Evolutionary conservation across 2,329 filamentous ascomycete species (phyloP).

Genomic region (Phoma sp.): DNA sequence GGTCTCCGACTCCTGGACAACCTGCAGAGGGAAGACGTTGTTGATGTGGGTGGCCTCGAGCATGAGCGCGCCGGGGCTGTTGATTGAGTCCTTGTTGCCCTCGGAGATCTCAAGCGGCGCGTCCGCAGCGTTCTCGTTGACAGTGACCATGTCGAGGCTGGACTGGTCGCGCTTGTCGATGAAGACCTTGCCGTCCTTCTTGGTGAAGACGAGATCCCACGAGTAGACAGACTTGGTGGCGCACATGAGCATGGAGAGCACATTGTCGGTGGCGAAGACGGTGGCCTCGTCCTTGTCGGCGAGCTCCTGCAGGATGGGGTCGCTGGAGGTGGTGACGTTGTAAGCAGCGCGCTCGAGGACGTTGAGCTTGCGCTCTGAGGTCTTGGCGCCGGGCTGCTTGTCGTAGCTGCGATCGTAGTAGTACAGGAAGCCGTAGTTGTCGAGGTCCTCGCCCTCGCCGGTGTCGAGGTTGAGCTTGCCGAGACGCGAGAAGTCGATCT

Average conservation of each 20-base stretch:
- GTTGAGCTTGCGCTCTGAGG: conserved; percentile 82
- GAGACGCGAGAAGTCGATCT: conserved; percentile 97
- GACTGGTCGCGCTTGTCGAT: conserved; percentile 98
- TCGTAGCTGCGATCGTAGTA: conserved; percentile 97
- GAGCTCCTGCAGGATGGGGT: conserved; percentile 95
- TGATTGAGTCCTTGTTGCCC: conserved; percentile 91
- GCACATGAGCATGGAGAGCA: conserved; percentile 99
- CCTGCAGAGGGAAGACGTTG: conserved; percentile 98
- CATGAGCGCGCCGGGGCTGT: conserved; percentile 89
- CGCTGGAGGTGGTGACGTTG: conserved; percentile 95
- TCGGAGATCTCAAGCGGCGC: conserved; percentile 90
- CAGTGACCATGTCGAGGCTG: conserved; percentile 93
- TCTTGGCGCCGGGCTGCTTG: conserved; percentile 85
- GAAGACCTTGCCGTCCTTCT: conserved; percentile 96
- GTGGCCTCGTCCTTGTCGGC: conserved; percentile 95
- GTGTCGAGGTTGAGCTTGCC: conserved; percentile 95
- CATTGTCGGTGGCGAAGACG: conserved; percentile 95
- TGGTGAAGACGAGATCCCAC: conserved; percentile 95
- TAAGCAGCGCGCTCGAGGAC: conserved; percentile 93
- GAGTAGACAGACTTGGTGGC: conserved; percentile 95
- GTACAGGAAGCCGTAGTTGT: conserved; percentile 96
- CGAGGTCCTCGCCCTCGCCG: conserved; percentile 92
- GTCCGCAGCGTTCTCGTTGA: conserved; percentile 98
- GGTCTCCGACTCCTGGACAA: conserved; percentile 80
- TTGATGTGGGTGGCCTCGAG: conserved; percentile 99